Percentiles rank a stretch among this genome's conserved stretches.
These are phyloP conservation scores for Bolboschoenoplectus hybrid DNA, from an alignment of 202 grass and related monocot genomes.

Conservation along the genomic window DNA sequence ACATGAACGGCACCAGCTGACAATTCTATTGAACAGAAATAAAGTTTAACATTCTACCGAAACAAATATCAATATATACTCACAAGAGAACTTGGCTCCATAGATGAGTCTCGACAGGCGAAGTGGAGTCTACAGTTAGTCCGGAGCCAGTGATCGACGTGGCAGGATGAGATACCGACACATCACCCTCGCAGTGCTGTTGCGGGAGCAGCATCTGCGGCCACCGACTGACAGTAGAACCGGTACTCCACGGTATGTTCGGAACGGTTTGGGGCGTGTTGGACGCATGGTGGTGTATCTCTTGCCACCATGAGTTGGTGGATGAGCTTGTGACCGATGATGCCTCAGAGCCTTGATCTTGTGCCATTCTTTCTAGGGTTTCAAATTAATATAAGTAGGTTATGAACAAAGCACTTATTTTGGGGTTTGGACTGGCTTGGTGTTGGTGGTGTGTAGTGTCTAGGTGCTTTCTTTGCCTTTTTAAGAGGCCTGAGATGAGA, in stretches of 20 bases:
- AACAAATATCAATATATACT: constrained; percentile 40
- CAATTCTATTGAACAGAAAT: background rate
- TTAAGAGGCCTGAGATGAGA: constrained; percentile 28
- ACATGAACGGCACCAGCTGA: background rate
- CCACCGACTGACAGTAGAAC: constrained; percentile 39
- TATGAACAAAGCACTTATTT: constrained; percentile 38
- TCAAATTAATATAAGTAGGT: background rate
- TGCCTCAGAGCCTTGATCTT: constrained; percentile 64
- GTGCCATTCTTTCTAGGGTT: constrained; percentile 61
- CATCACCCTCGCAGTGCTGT: constrained; percentile 37
- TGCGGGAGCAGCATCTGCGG: constrained; percentile 1
- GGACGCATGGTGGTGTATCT: constrained; percentile 48
- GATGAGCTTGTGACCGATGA: constrained; percentile 71
- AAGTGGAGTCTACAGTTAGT: constrained; percentile 53
- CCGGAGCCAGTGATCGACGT: constrained; percentile 53
- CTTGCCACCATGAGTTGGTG: constrained; percentile 50
- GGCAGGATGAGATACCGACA: constrained; percentile 40
- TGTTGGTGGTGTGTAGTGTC: constrained; percentile 25
- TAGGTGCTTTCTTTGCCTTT: constrained; percentile 42
- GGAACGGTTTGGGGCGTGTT: constrained; percentile 3
- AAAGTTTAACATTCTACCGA: background rate
- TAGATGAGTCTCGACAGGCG: constrained; percentile 64
- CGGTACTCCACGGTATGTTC: constrained; percentile 42
- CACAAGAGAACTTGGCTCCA: constrained; percentile 93
- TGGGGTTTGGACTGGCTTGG: constrained; percentile 18